Percentiles rank a stretch among this genome's conserved stretches.
phyloP scores from a whole-genome alignment of 345 rosid genomes.

The Acer campestre region DNA sequence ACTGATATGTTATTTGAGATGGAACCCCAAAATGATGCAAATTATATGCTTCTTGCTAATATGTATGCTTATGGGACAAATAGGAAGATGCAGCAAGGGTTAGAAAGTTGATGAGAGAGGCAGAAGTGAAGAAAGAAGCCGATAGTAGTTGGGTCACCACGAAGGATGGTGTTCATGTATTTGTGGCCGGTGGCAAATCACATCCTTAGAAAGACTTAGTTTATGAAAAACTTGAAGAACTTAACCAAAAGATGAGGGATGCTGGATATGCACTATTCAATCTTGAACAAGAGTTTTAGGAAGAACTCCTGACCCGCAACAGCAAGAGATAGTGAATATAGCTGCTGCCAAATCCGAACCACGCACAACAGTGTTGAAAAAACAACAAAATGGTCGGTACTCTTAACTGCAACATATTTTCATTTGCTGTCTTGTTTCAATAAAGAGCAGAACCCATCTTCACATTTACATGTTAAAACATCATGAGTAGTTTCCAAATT shows the following conservation, averaged over 20 bases:
- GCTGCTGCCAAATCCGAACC: not conserved
- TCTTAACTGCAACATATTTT: not conserved
- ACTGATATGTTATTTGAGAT: constrained; percentile 65
- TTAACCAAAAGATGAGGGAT: constrained; percentile 66
- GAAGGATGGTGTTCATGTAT: too few relatives aligned
- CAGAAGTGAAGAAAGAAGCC: too few relatives aligned
- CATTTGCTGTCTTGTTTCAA: too few relatives aligned
- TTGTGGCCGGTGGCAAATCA: too few relatives aligned
- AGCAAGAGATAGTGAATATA: constrained; percentile 57
- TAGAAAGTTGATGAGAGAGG: too few relatives aligned
- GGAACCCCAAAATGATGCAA: constrained; percentile 87
- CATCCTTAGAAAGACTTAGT: too few relatives aligned
- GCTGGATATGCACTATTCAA: constrained; percentile 81
- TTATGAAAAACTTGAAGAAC: constrained; percentile 59
- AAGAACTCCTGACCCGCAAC: constrained; percentile 76
- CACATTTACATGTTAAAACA: too few relatives aligned
- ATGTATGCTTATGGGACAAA: too few relatives aligned
- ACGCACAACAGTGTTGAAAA: not conserved
- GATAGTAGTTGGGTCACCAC: too few relatives aligned
- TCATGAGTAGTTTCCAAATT: too few relatives aligned
- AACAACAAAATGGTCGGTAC: not conserved
- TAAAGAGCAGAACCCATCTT: constrained; percentile 10
- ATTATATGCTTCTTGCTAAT: constrained; percentile 55
- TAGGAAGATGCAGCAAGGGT: too few relatives aligned
- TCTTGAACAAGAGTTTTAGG: constrained; percentile 80